Evolutionary conservation across 352 stramenopile species (phyloP), one percentile per base, ranked within the genome.

Genomic region (Globisporangium barbulae): DNA sequence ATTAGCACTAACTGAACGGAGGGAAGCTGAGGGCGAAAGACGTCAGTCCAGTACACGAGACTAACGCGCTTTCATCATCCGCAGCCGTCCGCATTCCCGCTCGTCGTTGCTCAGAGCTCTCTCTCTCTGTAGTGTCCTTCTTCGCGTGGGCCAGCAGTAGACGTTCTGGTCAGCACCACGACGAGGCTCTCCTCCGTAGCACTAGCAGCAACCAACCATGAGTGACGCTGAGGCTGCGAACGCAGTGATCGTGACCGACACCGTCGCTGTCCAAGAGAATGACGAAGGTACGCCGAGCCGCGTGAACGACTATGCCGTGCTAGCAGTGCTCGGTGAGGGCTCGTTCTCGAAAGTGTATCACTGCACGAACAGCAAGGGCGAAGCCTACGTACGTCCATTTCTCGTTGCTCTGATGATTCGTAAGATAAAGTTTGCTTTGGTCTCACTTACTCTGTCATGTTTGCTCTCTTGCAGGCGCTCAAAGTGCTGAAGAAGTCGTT

Each of bases 401-500:
- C 15, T 12, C 28, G 5, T 33, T 5, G 15, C 2, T 17, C 17
- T 48, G 42, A 6, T 28, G 25, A 28, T 28, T 1, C 25, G 25
- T 28, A 28, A 28, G 25, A 28, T 28, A 28, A n/a, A n/a, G 5
- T 3, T 1, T 52, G 22, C 13, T 52, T 35, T 22, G 22, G 45
- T 52, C 5, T 5, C 5, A 31, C 12, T 31, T 1, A 9, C 31
- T 60, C 25, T 6, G 17, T 47, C 7, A 17, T 35, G 28, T 35
- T 28, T 28, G 25, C 25, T 28, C 25, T 2, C 21, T 5, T 55
- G 39, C 35, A 94, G 83, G 85, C 85, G 5, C 72, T 94, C 39
- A 94, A 94, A 55, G 74, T 91, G 54, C 72, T 94, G n/a, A 91
- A 92, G 69, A 94, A 92, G 52, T 94, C 83, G 21, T 91, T 92